Evolutionary conservation across 352 stramenopile species (phyloP).

Genomic region (Phytophthora agathidicida): DNA sequence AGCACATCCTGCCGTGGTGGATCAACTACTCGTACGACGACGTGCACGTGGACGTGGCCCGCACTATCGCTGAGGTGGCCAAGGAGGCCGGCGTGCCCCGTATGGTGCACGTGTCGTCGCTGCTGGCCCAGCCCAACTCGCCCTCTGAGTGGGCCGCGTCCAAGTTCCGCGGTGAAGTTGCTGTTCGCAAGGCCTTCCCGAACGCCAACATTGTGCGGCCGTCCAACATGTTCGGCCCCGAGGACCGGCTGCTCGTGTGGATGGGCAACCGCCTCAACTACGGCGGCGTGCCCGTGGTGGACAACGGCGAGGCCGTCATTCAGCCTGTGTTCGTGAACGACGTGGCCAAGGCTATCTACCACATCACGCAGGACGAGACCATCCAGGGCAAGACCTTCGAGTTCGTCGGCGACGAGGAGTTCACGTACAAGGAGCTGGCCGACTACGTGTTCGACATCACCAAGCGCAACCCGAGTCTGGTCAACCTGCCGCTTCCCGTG

Average conservation of each 20-base stretch:
- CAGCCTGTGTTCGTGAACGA: constrained; percentile 93
- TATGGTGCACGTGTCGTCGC: constrained; percentile 84
- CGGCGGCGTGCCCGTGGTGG: constrained; percentile 90
- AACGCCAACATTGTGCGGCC: constrained; percentile 96
- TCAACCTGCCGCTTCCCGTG: constrained; percentile 84
- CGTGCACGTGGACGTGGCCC: constrained; percentile 94
- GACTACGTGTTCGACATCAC: constrained; percentile 96
- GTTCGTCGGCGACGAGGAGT: constrained; percentile 96
- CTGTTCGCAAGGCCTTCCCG: constrained; percentile 93
- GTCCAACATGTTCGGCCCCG: constrained; percentile 94
- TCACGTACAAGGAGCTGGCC: constrained; percentile 96
- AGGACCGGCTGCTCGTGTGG: constrained; percentile 96
- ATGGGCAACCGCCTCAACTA: constrained; percentile 76
- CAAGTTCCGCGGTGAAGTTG: constrained; percentile 87
- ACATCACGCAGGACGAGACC: constrained; percentile 74
- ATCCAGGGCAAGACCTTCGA: constrained; percentile 96
- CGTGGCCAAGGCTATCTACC: constrained; percentile 82
- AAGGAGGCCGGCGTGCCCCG: constrained; percentile 78
- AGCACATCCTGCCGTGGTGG: constrained; percentile 92
- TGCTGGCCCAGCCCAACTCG: constrained; percentile 85
- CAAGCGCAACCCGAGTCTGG: constrained; percentile 70
- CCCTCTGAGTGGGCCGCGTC: constrained; percentile 82
- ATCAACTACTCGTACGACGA: constrained; percentile 97
- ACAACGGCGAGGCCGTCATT: constrained; percentile 92
- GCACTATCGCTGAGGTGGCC: constrained; percentile 83